phyloP scores from a whole-genome alignment of 2,329 filamentous ascomycete species.

The Penicillium verrucosum region DNA sequence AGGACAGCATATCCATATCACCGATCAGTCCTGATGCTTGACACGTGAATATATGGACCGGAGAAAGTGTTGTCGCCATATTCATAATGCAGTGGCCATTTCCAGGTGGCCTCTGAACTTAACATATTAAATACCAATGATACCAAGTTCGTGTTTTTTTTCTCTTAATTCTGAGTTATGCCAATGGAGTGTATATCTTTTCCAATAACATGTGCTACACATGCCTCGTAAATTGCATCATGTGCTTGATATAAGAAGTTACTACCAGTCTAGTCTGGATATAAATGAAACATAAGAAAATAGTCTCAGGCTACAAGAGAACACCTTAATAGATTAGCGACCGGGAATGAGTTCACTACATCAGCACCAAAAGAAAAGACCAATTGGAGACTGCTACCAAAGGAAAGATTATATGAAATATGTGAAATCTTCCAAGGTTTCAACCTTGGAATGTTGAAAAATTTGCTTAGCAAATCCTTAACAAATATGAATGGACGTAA shows the following conservation, averaged over 20 bases:
- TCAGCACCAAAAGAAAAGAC: not conserved
- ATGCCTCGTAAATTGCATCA: not conserved
- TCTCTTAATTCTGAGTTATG: not conserved
- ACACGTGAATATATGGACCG: not conserved
- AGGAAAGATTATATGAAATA: not conserved
- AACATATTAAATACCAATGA: slow-evolving; percentile 5
- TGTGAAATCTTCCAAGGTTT: not conserved
- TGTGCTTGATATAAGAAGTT: not conserved
- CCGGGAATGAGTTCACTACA: not conserved
- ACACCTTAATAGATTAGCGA: not conserved
- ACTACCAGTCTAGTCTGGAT: not conserved
- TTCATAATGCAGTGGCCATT: not conserved
- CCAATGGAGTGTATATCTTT: not conserved
- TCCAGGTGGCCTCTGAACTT: not conserved
- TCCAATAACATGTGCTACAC: not conserved
- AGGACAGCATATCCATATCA: not conserved
- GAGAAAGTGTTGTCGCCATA: not conserved
- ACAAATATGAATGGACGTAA: not conserved
- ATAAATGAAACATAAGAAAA: not conserved
- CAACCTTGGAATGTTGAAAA: not conserved
- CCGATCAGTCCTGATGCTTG: not conserved
- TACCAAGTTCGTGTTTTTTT: slow-evolving; percentile 2
- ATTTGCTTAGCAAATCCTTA: not conserved
- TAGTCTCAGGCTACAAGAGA: not conserved
- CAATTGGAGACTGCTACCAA: not conserved